Conservation (phyloP, 441 rosid species). For the Omphalea diandra region DNA sequence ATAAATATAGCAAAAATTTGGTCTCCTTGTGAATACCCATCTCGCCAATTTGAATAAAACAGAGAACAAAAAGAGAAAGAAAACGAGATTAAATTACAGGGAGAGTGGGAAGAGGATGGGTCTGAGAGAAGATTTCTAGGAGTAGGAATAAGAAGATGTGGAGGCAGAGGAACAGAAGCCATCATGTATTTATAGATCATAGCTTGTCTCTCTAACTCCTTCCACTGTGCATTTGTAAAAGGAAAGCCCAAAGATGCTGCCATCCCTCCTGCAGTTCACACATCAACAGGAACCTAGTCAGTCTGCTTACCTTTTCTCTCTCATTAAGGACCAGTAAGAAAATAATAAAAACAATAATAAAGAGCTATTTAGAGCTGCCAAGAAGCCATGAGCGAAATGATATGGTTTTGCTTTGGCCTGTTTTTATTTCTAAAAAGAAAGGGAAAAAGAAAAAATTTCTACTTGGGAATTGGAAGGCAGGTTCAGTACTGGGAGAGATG, state of each 20-base stretch:
- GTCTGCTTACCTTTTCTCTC: background rate
- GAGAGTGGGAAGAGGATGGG: background rate
- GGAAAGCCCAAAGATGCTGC: constrained; percentile 11
- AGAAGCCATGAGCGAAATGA: too few species aligned
- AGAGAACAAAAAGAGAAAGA: background rate
- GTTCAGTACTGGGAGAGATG: constrained; percentile 7
- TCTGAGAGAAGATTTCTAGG: background rate
- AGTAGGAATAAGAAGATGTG: constrained; percentile 15
- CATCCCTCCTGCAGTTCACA: background rate
- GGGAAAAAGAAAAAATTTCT: background rate
- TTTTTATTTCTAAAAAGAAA: background rate
- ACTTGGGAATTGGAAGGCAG: constrained; percentile 37
- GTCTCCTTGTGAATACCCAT: background rate
- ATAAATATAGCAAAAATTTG: background rate
- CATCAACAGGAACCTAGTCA: background rate
- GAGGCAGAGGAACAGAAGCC: constrained; percentile 20
- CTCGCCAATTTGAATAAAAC: background rate
- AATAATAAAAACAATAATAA: too few species aligned
- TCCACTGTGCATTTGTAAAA: constrained; percentile 24
- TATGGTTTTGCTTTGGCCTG: too few species aligned
- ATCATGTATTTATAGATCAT: constrained; percentile 24
- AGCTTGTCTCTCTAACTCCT: constrained; percentile 23
- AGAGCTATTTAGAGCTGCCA: too few species aligned
- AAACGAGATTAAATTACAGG: background rate
- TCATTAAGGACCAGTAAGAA: background rate